Evolutionary conservation across 2,329 filamentous ascomycete species (phyloP).

Genomic region (Apiospora koreana): DNA sequence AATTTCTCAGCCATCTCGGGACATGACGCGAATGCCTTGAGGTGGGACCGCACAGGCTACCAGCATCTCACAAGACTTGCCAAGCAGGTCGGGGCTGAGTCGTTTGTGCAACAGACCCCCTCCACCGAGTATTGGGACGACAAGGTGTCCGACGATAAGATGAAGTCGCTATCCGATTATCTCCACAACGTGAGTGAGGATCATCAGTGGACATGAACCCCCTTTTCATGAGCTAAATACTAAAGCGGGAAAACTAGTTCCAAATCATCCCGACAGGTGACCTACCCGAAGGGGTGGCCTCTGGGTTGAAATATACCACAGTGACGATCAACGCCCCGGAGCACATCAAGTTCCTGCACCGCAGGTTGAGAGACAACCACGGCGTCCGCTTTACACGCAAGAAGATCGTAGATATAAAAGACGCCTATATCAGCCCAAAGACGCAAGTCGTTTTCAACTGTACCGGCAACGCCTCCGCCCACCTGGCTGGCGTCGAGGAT

Average conservation of each 20-base stretch:
- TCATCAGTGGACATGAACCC: not conserved
- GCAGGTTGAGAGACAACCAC: constrained; percentile 26
- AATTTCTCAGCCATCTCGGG: constrained; percentile 48
- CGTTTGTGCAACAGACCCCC: constrained; percentile 37
- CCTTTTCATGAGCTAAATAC: not conserved
- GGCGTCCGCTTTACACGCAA: constrained; percentile 35
- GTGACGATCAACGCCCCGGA: constrained; percentile 39
- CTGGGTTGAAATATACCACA: constrained; percentile 38
- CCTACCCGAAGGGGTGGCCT: constrained; percentile 34
- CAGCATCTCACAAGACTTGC: constrained; percentile 37
- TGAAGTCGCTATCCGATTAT: constrained; percentile 41
- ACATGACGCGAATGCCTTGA: constrained; percentile 40
- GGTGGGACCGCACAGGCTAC: constrained; percentile 44
- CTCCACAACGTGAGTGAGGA: constrained; percentile 37
- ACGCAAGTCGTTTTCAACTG: constrained; percentile 38
- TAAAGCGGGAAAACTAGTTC: constrained; percentile 25
- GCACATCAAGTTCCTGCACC: constrained; percentile 35
- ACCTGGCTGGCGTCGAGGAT: constrained; percentile 38
- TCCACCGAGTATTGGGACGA: constrained; percentile 45
- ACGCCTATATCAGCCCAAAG: constrained; percentile 26
- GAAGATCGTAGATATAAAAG: constrained; percentile 28
- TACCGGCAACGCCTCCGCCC: constrained; percentile 36
- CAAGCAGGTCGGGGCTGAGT: constrained; percentile 28
- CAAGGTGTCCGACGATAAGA: constrained; percentile 39
- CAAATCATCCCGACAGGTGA: constrained; percentile 28